Evolutionary conservation across 768 basidiomycete species (phyloP).

Genomic region (Podaxis sp.): DNA sequence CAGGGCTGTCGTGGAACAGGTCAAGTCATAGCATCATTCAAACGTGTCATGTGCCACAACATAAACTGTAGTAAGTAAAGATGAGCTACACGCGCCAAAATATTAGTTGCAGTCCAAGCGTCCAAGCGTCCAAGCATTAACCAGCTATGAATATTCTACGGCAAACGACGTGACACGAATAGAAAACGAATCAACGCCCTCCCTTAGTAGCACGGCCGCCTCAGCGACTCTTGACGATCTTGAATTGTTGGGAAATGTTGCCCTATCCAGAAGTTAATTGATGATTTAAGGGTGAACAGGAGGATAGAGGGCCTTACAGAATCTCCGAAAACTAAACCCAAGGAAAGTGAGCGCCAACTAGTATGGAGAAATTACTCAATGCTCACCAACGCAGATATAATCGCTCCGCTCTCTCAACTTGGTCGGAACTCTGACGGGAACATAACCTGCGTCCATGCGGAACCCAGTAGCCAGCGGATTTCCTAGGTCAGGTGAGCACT

Average conservation of each 20-base stretch:
- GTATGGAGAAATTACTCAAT: slow-evolving; percentile 7
- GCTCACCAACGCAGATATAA: slow-evolving; percentile 49
- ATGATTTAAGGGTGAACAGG: slow-evolving; percentile 11
- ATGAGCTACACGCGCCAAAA: not conserved
- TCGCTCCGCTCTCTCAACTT: slow-evolving; percentile 32
- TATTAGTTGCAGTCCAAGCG: not conserved
- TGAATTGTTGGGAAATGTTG: slow-evolving; percentile 31
- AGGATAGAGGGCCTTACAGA: slow-evolving; percentile 36
- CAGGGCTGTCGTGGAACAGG: not conserved
- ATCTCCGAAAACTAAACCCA: slow-evolving; percentile 44
- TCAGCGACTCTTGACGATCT: slow-evolving; percentile 20
- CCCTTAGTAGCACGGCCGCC: not conserved
- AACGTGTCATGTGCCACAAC: not conserved
- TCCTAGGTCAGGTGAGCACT: slow-evolving; percentile 24
- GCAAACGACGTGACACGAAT: not conserved
- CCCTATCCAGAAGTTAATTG: slow-evolving; percentile 20
- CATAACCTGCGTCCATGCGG: slow-evolving; percentile 36
- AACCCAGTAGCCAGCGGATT: slow-evolving; percentile 45
- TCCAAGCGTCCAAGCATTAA: too few species aligned
- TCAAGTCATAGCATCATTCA: not conserved
- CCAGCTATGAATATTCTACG: not conserved
- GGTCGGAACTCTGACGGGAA: slow-evolving; percentile 37
- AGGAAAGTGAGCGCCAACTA: slow-evolving; percentile 1
- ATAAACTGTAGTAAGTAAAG: not conserved
- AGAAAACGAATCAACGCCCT: not conserved